Conservation (phyloP, 2,329 filamentous ascomycete genomes). For the Aspergillus neotritici region DNA sequence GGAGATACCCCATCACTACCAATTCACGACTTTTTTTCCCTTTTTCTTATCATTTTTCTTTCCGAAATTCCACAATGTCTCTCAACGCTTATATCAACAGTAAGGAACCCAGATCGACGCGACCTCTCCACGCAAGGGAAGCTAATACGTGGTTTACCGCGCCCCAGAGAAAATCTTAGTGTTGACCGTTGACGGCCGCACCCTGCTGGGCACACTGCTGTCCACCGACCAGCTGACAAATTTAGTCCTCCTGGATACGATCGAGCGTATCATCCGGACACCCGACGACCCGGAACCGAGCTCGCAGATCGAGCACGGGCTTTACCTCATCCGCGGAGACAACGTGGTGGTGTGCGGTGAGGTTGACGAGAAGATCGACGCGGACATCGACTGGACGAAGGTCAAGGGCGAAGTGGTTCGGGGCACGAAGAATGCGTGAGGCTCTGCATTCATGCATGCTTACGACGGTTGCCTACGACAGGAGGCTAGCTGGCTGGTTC, state of each 20-base stretch:
- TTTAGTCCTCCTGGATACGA: slow-evolving; percentile 73
- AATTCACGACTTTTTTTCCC: background rate
- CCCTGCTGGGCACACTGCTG: slow-evolving; percentile 72
- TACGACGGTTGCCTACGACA: background rate
- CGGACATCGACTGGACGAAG: slow-evolving; percentile 85
- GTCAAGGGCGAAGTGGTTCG: slow-evolving; percentile 81
- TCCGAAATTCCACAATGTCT: slow-evolving; percentile 40
- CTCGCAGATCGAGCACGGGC: slow-evolving; percentile 71
- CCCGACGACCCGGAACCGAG: slow-evolving; percentile 77
- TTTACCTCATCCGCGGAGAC: slow-evolving; percentile 90
- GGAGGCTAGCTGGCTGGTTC: too few relatives aligned
- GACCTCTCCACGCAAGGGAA: background rate
- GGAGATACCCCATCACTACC: too few relatives aligned
- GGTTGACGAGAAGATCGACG: slow-evolving; percentile 83
- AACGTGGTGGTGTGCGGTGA: slow-evolving; percentile 87
- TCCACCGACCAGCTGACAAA: slow-evolving; percentile 91
- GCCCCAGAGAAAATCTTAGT: slow-evolving; percentile 78
- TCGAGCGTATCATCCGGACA: slow-evolving; percentile 85
- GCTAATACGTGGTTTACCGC: slow-evolving; percentile 7
- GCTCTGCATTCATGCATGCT: slow-evolving; percentile 2
- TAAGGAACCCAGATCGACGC: slow-evolving; percentile 26
- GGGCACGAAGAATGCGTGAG: slow-evolving; percentile 69
- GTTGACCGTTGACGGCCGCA: slow-evolving; percentile 87
- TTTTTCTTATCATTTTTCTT: background rate
- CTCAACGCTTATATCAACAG: slow-evolving; percentile 51